Evolutionary conservation across 352 stramenopile genomes (phyloP).

Genomic region (Globisporangium paddicum): DNA sequence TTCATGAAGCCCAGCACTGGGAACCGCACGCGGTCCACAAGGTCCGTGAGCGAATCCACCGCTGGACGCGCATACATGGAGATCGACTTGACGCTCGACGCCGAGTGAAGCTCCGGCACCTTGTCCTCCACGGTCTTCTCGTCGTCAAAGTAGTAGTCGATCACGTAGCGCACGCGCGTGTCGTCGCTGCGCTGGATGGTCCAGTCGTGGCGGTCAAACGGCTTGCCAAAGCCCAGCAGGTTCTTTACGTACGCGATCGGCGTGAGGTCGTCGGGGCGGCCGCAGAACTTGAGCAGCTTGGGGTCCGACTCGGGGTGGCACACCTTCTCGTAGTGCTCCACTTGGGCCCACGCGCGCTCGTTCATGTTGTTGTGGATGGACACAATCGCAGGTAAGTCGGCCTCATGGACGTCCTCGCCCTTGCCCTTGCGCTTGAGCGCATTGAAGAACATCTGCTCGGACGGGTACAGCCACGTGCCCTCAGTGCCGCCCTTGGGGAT

Average conservation of each 20-base stretch:
- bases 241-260: conserved; percentile 93
- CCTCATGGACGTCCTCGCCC: conserved; percentile 94
- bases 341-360: conserved; percentile 96
- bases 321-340: conserved; percentile 97
- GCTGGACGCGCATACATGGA: conserved; percentile 85
- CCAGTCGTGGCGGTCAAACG: conserved; percentile 99
- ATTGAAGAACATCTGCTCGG: conserved; percentile 99
- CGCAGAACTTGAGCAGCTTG: conserved; percentile 96
- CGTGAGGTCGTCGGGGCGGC: conserved; percentile 94
- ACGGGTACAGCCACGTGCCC: conserved; percentile 97
- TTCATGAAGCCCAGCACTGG: conserved; percentile 52
- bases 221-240: conserved; percentile 78
- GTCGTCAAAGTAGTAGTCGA: conserved; percentile 98
- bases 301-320: conserved; percentile 75
- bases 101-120: conserved; percentile 81
- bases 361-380: conserved; percentile 99
- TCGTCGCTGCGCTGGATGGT: conserved; percentile 90
- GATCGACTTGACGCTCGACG: conserved; percentile 83
- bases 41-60: conserved; percentile 60
- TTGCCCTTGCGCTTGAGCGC: conserved; percentile 97
- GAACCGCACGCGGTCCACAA: conserved; percentile 84
- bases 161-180: conserved; percentile 95
- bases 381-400: conserved; percentile 94
- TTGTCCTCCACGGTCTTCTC: conserved; percentile 71
- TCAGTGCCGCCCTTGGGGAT: conserved; percentile 96